A percentile compares a stretch with the other conserved stretches of the same genome.
Conservation (phyloP, 2,329 filamentous ascomycete genomes). For the Diaporthe ilicicola region DNA sequence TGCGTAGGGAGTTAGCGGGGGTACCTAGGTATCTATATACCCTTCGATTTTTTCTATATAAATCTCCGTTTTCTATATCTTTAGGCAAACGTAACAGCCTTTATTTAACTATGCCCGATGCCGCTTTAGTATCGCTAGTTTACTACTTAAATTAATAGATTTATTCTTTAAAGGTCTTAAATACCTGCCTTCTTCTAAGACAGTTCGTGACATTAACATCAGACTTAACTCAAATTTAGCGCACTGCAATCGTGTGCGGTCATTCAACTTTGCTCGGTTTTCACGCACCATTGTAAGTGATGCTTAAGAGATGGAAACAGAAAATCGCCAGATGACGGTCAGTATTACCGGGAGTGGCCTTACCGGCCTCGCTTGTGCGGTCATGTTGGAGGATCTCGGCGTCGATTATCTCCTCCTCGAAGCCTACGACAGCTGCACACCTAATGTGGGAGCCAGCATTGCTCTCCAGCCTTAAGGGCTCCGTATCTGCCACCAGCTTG, state of each 20-base stretch:
- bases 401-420: constrained; percentile 4
- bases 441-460: constrained; percentile 7
- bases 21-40: too few species aligned
- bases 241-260: not conserved
- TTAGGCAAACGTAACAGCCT: too few species aligned
- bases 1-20: too few species aligned
- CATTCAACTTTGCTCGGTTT: not conserved
- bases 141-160: not conserved
- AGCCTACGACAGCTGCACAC: constrained; percentile 12
- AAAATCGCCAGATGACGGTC: not conserved
- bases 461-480: not conserved
- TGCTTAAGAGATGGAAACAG: not conserved
- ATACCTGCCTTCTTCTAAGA: not conserved
- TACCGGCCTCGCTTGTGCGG: not conserved
- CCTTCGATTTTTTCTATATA: too few species aligned
- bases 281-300: not conserved
- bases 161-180: not conserved
- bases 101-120: not conserved
- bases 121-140: not conserved
- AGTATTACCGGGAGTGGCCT: constrained; percentile 8
- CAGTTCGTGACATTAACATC: not conserved
- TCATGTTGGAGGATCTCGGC: constrained; percentile 5
- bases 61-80: not conserved
- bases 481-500: constrained; percentile 5
- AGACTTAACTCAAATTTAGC: too few species aligned